Conservation (phyloP, 139 green algal genomes). For the Dunaliella sp. region DNA sequence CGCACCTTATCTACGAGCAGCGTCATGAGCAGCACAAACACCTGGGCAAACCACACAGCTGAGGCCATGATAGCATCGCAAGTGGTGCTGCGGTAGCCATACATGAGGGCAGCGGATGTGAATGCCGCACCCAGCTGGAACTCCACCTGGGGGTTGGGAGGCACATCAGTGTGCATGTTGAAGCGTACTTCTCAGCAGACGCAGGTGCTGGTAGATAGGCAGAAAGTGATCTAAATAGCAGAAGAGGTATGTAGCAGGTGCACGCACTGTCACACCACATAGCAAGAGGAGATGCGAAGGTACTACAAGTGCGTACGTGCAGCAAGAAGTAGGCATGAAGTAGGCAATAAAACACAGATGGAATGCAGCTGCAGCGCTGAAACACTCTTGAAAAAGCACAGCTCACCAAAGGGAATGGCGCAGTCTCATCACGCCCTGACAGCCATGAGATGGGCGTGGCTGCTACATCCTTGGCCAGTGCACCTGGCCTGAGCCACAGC, state of each 20-base stretch:
- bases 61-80: background rate
- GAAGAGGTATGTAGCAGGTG: background rate
- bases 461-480: background rate
- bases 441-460: background rate
- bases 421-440: background rate
- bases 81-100: constrained; percentile 10
- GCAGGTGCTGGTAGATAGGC: background rate
- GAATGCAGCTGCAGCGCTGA: no score
- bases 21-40: constrained; percentile 27
- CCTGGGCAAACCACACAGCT: constrained; percentile 15
- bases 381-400: no score
- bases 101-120: background rate
- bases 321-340: no score
- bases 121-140: background rate
- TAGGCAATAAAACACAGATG: no score
- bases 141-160: background rate
- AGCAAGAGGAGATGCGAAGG: no score
- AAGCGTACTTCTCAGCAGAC: background rate
- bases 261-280: background rate
- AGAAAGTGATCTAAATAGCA: no score
- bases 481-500: background rate
- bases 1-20: constrained; percentile 12
- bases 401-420: background rate
- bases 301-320: background rate
- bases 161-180: background rate